phyloP scores from a whole-genome alignment of 495 filamentous ascomycete genomes.

The Neurospora tetraspora region DNA sequence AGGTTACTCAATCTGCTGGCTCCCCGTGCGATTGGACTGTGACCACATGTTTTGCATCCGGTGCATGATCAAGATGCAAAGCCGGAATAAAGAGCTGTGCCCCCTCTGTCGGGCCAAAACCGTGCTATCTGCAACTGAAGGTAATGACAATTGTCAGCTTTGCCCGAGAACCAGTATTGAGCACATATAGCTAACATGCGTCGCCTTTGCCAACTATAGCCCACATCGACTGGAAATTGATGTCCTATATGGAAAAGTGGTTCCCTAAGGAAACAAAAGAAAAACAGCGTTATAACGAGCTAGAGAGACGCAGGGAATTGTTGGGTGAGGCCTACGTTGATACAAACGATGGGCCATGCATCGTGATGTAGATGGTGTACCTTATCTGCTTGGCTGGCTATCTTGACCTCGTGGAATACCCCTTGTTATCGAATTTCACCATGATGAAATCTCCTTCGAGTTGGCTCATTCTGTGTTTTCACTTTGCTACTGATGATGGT shows the following conservation, averaged over 20 bases:
- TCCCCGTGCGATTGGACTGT: constrained; percentile 57
- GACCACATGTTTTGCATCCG: constrained; percentile 61
- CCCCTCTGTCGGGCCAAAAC: constrained; percentile 57
- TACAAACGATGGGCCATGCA: constrained; percentile 35
- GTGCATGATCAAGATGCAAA: constrained; percentile 62
- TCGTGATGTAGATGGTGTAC: constrained; percentile 16
- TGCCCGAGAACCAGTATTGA: not conserved
- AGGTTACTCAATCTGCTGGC: constrained; percentile 48
- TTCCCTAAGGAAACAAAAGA: constrained; percentile 61
- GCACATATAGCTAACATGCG: not conserved
- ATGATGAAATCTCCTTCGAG: not conserved
- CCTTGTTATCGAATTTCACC: not conserved
- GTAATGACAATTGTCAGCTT: constrained; percentile 19
- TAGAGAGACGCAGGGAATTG: constrained; percentile 42
- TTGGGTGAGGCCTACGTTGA: constrained; percentile 37
- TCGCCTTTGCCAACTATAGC: constrained; percentile 16
- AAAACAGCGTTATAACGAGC: constrained; percentile 50
- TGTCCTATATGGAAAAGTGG: constrained; percentile 30
- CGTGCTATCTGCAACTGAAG: constrained; percentile 48
- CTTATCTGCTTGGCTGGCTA: not conserved
- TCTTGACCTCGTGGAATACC: not conserved
- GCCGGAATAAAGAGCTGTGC: constrained; percentile 45
- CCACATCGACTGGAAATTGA: constrained; percentile 51
- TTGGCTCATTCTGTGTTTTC: not conserved
- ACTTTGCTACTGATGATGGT: not conserved